Evolutionary conservation across 306 rosid genomes (phyloP), one percentile per base, ranked within the genome.

Genomic region (Rosa rugosa): DNA sequence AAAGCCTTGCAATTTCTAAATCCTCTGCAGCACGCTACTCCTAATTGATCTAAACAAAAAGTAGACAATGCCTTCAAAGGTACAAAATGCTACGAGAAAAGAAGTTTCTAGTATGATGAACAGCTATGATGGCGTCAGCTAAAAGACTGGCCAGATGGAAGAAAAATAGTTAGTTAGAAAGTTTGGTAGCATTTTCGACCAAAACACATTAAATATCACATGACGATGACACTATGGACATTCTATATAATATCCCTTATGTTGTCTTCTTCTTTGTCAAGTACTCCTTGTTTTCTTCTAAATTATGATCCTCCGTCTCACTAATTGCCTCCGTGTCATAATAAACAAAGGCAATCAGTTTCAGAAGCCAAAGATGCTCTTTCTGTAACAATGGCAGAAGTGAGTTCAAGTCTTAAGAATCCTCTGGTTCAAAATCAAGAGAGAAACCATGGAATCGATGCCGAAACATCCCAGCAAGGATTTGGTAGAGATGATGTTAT

Each of bases 301-400:
- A 63, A 63, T 63, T 31, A 60, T 4, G 67, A 60, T 31, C 1
- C 66, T 41, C 69, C 42, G 2, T 5, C 42, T 13, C 69, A 63
- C n/a, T 63, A 27, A 62, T 62, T 31, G 42, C 42, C 69, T 13
- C 42, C 42, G 5, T 23, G 22, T 14, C 6, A 25, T 23, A 40
- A 38, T 13, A 57, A 73, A 73, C 77, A 73, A 73, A 54, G 8
- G 8, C 54, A 42, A 8, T 41, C n/a, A 13, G 68, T 13, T 54
- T 57, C 17, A 18, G 63, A 23, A 20, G n/a, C 38, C 66, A 73
- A 73, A 73, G 49, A 36, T 73, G 50, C 66, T 54, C 25, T 36
- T n/a, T 51, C 4, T 56, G 12, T 16, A 8, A 40, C 34, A 57
- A 74, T 74, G 68, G 77, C 77, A n/a, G 54, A 74, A 74, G 77